Base-by-base conservation (phyloP, 768 basidiomycete species). In the Mycena haematopus region DNA sequence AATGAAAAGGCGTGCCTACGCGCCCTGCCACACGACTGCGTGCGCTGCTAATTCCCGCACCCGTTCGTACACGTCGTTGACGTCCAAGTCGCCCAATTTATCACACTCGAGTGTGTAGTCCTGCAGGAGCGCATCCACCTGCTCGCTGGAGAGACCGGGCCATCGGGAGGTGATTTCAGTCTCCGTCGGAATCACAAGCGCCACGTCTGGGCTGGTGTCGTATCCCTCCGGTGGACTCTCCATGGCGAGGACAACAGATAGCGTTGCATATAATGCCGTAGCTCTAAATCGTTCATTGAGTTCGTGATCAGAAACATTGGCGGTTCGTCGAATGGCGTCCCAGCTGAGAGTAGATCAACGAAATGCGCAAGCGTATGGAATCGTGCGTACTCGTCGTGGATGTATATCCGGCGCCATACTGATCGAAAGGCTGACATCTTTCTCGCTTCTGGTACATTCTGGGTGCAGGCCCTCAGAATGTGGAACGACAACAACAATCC, bases 401-500 rank as follows among this genome's bases (percentile, higher is more conserved):
- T 82, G 71, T 92, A 96, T 49, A 96, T 84, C 31, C 96, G 82
- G 36, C 96, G 84, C 96, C 96, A 98, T 17, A 93, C 82, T 33
- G 86, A 87, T 49, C 87, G 81, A 70, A 92, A 84, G 5, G 92
- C 88, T 25, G 90, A 86, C 44, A 82, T 70, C 72, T 82, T 83
- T 51, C 95, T 82, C 33, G 84, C 84, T 60, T 88, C 86, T 0
- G 95, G 94, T 3, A 93, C 70, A 55, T 84, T 82, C 90, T 93
- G 35, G 36, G 35, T 31, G 19, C 19, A 51, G 31, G 21, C 33
- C 17, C 51, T 57, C 10, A 45, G 63, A 36, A 53, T 46, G 9
- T 21, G 10, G 21, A 47, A 19, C 19, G n/a, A 14, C 17, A 19
- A 45, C 56, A 45, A 42, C 22, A 40, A 51, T 35, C 27, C 24